phyloP scores from a whole-genome alignment of 1,139 yeast genomes.

The Kurtzmaniella quercitrusa region DNA sequence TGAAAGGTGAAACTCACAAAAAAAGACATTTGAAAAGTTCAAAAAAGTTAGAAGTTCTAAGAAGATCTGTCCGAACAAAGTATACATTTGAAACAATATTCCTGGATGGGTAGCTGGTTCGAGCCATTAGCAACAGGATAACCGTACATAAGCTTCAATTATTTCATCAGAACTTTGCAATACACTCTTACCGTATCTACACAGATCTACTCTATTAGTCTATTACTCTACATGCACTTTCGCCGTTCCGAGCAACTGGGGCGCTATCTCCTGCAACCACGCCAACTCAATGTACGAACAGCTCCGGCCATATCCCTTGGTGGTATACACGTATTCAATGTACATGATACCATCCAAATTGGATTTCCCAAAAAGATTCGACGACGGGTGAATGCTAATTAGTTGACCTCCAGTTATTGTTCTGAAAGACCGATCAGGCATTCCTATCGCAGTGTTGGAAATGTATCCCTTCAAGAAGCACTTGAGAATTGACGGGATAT shows the following conservation, averaged over 20 bases:
- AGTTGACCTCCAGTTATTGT: constrained; percentile 78
- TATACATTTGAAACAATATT: too few relatives aligned
- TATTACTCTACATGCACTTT: constrained; percentile 26
- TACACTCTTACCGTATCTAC: too few relatives aligned
- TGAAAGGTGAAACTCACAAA: too few relatives aligned
- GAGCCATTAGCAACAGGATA: too few relatives aligned
- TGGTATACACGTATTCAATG: constrained; percentile 88
- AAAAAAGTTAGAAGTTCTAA: too few relatives aligned
- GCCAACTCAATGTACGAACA: constrained; percentile 79
- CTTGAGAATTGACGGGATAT: constrained; percentile 61
- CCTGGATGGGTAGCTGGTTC: too few relatives aligned
- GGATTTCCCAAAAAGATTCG: constrained; percentile 75
- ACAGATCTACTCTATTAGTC: too few relatives aligned
- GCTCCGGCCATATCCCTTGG: constrained; percentile 87
- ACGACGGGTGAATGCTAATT: constrained; percentile 88
- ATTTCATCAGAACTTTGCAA: too few relatives aligned
- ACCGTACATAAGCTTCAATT: too few relatives aligned
- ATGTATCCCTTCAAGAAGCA: constrained; percentile 79
- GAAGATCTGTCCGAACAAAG: too few relatives aligned
- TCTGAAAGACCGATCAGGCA: constrained; percentile 91
- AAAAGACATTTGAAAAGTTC: background rate
- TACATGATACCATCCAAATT: constrained; percentile 87
- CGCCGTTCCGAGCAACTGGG: constrained; percentile 52
- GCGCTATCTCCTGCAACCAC: constrained; percentile 86
- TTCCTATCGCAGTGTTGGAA: constrained; percentile 85